Conservation (phyloP, 495 filamentous ascomycete species). For the Chlorociboria aeruginascens region DNA sequence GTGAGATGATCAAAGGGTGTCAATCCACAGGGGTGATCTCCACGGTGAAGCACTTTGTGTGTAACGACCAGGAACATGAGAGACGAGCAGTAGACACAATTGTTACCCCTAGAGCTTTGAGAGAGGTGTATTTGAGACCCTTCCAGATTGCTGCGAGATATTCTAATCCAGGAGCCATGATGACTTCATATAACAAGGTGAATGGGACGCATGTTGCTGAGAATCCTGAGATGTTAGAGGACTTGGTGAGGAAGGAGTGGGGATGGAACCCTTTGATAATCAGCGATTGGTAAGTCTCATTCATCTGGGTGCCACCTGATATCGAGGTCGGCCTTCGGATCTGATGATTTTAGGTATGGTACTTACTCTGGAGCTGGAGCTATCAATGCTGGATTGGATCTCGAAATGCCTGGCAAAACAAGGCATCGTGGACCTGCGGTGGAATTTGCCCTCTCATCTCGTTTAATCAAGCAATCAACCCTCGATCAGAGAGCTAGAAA, state of each 20-base stretch:
- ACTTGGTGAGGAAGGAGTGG: constrained; percentile 55
- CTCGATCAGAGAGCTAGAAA: constrained; percentile 49
- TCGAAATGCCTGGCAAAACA: constrained; percentile 68
- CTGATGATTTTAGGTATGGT: constrained; percentile 37
- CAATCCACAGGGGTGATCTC: constrained; percentile 57
- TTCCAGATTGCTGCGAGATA: constrained; percentile 62
- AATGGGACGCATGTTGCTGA: constrained; percentile 59
- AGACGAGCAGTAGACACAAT: constrained; percentile 54
- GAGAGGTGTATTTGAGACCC: constrained; percentile 64
- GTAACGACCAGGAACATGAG: constrained; percentile 67
- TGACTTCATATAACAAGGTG: constrained; percentile 65
- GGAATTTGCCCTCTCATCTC: constrained; percentile 42
- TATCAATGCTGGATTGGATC: constrained; percentile 53
- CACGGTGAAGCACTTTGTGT: constrained; percentile 68
- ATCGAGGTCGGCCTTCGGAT: background rate
- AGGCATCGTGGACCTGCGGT: constrained; percentile 49
- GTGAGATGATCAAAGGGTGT: constrained; percentile 50
- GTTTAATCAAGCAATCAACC: constrained; percentile 42
- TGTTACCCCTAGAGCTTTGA: constrained; percentile 54
- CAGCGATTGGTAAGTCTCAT: constrained; percentile 6
- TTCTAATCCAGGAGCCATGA: constrained; percentile 49
- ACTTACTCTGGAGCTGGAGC: constrained; percentile 53
- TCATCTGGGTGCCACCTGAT: background rate
- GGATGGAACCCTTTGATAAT: constrained; percentile 10
- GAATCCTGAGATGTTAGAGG: constrained; percentile 46